Evolutionary conservation across 2,329 filamentous ascomycete genomes (phyloP).

Genomic region (Acephala macrosclerotiorum): DNA sequence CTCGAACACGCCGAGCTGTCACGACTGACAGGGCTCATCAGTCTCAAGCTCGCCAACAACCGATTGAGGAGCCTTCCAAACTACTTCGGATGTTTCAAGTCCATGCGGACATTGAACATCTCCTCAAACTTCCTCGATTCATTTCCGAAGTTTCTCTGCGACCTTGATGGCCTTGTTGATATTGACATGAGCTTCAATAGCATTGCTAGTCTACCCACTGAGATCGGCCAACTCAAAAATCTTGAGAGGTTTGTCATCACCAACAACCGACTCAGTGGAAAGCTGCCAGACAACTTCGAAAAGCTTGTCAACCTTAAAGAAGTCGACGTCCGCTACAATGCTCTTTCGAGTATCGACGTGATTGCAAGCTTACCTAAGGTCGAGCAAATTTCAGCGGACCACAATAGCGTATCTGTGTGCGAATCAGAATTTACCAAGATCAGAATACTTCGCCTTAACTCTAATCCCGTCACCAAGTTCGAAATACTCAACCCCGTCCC

Average conservation of each 20-base stretch:
- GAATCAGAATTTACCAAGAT: constrained; percentile 87
- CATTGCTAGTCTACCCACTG: constrained; percentile 77
- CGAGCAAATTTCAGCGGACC: constrained; percentile 87
- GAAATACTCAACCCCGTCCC: constrained; percentile 80
- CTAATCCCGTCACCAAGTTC: constrained; percentile 94
- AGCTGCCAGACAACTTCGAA: constrained; percentile 76
- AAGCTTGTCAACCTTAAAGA: constrained; percentile 83
- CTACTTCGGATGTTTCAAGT: constrained; percentile 83
- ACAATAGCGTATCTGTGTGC: constrained; percentile 92
- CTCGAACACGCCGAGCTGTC: constrained; percentile 85
- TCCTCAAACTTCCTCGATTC: constrained; percentile 90
- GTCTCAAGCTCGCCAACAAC: constrained; percentile 94
- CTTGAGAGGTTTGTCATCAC: constrained; percentile 93
- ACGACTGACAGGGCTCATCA: constrained; percentile 77
- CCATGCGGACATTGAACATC: constrained; percentile 84
- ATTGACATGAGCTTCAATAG: constrained; percentile 97
- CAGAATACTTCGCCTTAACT: constrained; percentile 86
- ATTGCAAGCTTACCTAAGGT: constrained; percentile 84
- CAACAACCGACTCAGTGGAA: constrained; percentile 85
- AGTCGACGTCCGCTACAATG: constrained; percentile 94
- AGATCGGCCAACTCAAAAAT: constrained; percentile 79
- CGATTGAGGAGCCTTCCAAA: constrained; percentile 78
- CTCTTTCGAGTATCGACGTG: constrained; percentile 86
- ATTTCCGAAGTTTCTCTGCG: constrained; percentile 86
- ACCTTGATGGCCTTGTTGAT: constrained; percentile 84